Base-by-base conservation (phyloP, 2,329 filamentous ascomycete species). In the Cryphonectria radicalis region DNA sequence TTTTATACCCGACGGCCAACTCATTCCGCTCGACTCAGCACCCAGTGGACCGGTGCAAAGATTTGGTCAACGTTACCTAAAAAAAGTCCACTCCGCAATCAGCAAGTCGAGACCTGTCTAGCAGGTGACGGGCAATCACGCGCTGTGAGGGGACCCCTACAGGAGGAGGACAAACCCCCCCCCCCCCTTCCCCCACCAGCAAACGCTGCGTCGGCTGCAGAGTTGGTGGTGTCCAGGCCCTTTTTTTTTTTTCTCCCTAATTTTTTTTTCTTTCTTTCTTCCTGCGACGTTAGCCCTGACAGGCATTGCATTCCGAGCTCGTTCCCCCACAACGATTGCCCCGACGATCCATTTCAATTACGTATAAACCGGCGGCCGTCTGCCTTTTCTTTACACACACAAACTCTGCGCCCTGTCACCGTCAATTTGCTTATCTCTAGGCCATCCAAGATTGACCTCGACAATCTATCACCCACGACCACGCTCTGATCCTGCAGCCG, bases 331-430 rank as follows among this genome's bases (percentile, higher is more conserved):
- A 69, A 64, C 63, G 67, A 71, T 70, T 71, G 67, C 67, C 65
- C 69, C 66, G 69, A 53, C 71, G 71, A 71, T 73, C 71, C 66
- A 73, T 73, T 73, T 73, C 69, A 73, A 83, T 84, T 84, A 84
- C 83, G 83, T 84, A 84, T 84, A 84, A 83, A 80, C 81, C 81
- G 79, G 77, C 78, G 77, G 75, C 78, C 76, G 81, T 81, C 79
- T 77, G 76, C 76, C 79, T 81, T 79, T 79, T 75, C 78, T 80
- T 81, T 82, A 80, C 81, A 80, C 80, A 80, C 79, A 79, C 79
- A 73, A 72, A 73, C 70, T 70, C 70, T 70, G 71, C 78, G 80
- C 79, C 80, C 80, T 81, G 79, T 81, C 79, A 81, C 76, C 76
- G 78, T 76, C 76, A 74, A 77, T 78, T 78, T 75, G 76, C 79